These are phyloP conservation scores for Monilinia vaccinii-corymbosi DNA, from an alignment of 2,329 filamentous ascomycete genomes.

Conservation along the genomic window DNA sequence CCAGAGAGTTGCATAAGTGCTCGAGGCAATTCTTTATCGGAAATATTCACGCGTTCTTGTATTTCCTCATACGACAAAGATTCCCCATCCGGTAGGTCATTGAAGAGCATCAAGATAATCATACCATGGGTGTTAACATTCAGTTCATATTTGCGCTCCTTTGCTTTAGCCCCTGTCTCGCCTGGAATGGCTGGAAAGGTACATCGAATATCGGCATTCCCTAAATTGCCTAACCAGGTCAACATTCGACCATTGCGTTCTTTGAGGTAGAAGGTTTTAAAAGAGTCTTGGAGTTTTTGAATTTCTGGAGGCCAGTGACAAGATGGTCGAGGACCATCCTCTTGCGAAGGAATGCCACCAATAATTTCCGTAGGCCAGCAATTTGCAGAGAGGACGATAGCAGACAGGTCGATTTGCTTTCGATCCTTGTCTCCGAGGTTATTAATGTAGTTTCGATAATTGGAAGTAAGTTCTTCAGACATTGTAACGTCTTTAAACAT, in stretches of 20 bases:
- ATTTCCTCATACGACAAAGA: constrained; percentile 65
- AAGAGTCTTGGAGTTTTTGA: constrained; percentile 68
- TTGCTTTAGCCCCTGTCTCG: constrained; percentile 50
- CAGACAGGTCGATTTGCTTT: constrained; percentile 66
- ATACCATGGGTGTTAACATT: constrained; percentile 91
- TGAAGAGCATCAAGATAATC: constrained; percentile 84
- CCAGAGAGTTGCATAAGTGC: constrained; percentile 76
- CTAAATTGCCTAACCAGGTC: constrained; percentile 65
- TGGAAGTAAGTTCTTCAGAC: constrained; percentile 71
- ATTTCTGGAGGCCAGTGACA: constrained; percentile 72
- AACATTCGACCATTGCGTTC: constrained; percentile 83
- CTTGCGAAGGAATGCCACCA: constrained; percentile 47
- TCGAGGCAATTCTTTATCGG: constrained; percentile 61
- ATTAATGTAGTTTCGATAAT: constrained; percentile 61
- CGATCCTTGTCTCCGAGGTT: constrained; percentile 42
- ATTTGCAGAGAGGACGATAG: constrained; percentile 84
- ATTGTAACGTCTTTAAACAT: constrained; percentile 97
- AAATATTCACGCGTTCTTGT: constrained; percentile 71
- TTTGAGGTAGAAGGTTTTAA: constrained; percentile 79
- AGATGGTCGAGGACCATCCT: constrained; percentile 36
- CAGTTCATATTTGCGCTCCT: constrained; percentile 73
- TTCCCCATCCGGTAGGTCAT: constrained; percentile 52
- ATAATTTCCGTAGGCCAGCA: constrained; percentile 92
- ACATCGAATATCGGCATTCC: constrained; percentile 79
- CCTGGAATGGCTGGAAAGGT: constrained; percentile 63